Evolutionary conservation across 176 grass and related monocot species (phyloP), one percentile per base, ranked within the genome.

Genomic region (Carex littledalei): DNA sequence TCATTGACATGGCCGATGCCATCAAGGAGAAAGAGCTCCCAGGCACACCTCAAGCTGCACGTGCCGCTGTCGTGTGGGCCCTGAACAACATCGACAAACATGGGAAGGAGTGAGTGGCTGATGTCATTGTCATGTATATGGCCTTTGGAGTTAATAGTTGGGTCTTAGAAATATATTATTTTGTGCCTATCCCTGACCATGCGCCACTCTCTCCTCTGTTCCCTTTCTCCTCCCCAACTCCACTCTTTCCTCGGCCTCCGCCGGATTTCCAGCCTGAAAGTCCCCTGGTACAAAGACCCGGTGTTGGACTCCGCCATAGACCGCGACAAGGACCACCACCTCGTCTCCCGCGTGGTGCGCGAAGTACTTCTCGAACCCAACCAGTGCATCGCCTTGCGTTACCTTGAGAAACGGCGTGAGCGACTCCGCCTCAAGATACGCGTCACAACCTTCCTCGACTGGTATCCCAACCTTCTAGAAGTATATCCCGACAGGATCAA

Each of bases 51-150:
- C 80, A 89, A 69, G 93, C 96, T 24, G 93, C 96, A 2, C 90
- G 96, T 2, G 91, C 88, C 0, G 96, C 91, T 0, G 89, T 95
- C 20, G 83, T 84, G 2, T 98, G 96, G 93, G 96, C 90, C 6
- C 89, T 94, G 56, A 98, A 95, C 81, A 89, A 91, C 63, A 87
- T 95, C 13, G 91, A 95, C 84, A 87, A 95, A 59, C 90, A 95
- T 26, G 90, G 95, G 93, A 93, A 95, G 66, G 88, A 85, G 21
- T 98, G 90, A 91, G 92, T 73, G 2, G 2, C 29, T 29, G 29
- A 29, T 29, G 29, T 29, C 29, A 29, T 29, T 29, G 29, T 29
- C 29, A 29, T 29, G 8, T n/a, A 43, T 49, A 49, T 49, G 29
- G 29, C 29, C 29, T 29, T 29, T 29, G 29, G 29, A 29, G 29